Percentiles rank a stretch among this genome's conserved stretches.
These are phyloP conservation scores for Aspergillus terreus DNA, from an alignment of 2,329 filamentous ascomycete genomes.

Conservation along the genomic window DNA sequence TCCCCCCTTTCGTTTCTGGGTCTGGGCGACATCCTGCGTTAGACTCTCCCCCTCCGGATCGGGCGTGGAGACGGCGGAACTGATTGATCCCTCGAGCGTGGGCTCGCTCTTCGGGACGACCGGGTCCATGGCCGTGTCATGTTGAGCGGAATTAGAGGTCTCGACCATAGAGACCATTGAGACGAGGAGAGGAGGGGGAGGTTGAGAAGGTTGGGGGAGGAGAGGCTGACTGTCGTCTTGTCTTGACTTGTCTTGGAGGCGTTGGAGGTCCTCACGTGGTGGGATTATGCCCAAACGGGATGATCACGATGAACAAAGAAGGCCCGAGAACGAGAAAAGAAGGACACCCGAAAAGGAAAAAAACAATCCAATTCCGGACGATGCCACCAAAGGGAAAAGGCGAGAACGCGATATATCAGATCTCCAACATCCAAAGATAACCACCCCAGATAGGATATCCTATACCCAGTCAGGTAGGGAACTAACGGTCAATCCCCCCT, in stretches of 20 bases:
- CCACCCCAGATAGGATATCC: not conserved
- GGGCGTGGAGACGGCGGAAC: constrained; percentile 44
- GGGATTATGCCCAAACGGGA: not conserved
- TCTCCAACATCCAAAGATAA: not conserved
- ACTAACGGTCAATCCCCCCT: not conserved
- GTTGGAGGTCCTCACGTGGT: not conserved
- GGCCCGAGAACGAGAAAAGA: constrained; percentile 4
- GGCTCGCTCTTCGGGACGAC: constrained; percentile 43
- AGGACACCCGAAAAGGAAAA: not conserved
- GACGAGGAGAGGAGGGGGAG: constrained; percentile 11
- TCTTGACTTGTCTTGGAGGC: not conserved
- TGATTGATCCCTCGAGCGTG: constrained; percentile 40
- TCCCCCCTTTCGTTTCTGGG: constrained; percentile 92
- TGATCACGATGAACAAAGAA: constrained; percentile 3
- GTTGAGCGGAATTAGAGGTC: constrained; percentile 34
- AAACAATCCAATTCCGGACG: not conserved
- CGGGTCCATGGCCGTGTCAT: constrained; percentile 39
- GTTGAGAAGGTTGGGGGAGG: not conserved
- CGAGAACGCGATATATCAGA: not conserved
- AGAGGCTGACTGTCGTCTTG: not conserved
- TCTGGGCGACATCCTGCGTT: constrained; percentile 42
- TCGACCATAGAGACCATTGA: constrained; percentile 46
- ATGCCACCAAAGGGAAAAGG: not conserved
- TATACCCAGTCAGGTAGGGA: not conserved
- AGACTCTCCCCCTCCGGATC: constrained; percentile 41